A percentile compares a stretch with the other conserved stretches of the same genome.
Evolutionary conservation across 306 rosid genomes (phyloP).

Genomic region (Ormosia emarginata): DNA sequence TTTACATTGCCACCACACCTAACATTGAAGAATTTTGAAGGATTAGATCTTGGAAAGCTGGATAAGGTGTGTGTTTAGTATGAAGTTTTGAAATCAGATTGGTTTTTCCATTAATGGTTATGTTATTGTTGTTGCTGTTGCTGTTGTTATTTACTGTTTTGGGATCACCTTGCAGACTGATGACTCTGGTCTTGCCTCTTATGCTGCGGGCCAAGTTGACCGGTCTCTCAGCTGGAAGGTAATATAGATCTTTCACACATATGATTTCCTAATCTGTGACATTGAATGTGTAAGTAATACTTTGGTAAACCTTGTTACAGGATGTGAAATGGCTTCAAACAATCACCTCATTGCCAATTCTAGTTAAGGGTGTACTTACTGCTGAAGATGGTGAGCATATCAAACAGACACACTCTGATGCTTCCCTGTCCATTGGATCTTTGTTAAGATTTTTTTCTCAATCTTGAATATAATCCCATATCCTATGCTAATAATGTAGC

Average conservation of each 20-base stretch:
- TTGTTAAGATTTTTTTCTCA: background rate
- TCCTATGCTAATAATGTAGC: conserved; percentile 43
- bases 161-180: conserved; percentile 45
- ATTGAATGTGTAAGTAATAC: conserved; percentile 17
- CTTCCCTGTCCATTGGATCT: background rate
- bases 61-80: conserved; percentile 43
- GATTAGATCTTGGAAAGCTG: conserved; percentile 68
- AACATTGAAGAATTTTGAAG: conserved; percentile 77
- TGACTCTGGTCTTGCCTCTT: conserved; percentile 80
- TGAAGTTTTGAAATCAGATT: conserved; percentile 16
- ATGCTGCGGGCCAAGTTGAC: conserved; percentile 68
- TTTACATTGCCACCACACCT: conserved; percentile 72
- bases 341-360: conserved; percentile 83
- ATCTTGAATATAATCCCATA: background rate
- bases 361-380: conserved; percentile 85
- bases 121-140: background rate
- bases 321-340: conserved; percentile 96
- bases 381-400: conserved; percentile 75
- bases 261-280: background rate
- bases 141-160: background rate
- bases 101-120: background rate
- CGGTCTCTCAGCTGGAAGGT: conserved; percentile 92
- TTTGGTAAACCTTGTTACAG: conserved; percentile 39
- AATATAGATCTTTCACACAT: background rate
- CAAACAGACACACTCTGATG: background rate